Evolutionary conservation across 495 filamentous ascomycete species (phyloP).

Genomic region (Chaetomidium leptoderma): DNA sequence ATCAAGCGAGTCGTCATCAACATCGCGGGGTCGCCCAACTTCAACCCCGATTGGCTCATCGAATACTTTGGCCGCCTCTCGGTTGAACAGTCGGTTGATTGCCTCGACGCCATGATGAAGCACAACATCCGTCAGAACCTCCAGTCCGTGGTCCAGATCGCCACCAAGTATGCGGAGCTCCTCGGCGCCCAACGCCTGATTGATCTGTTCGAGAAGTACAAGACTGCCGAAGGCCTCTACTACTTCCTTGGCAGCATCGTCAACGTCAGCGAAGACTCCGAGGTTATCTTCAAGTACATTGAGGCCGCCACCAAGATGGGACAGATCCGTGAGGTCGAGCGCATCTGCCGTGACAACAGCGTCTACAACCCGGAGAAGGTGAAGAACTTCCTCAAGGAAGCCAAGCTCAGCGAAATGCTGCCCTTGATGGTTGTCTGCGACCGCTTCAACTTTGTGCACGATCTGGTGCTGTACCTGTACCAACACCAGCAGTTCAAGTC

Average conservation of each 20-base stretch:
- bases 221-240: constrained; percentile 93
- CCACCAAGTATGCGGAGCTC: constrained; percentile 96
- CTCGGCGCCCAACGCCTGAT: constrained; percentile 87
- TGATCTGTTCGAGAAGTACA: constrained; percentile 93
- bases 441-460: constrained; percentile 96
- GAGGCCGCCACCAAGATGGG: constrained; percentile 90
- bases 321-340: constrained; percentile 92
- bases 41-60: constrained; percentile 84
- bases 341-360: constrained; percentile 90
- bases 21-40: constrained; percentile 72
- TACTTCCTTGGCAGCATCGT: constrained; percentile 98
- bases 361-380: constrained; percentile 95
- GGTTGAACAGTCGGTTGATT: constrained; percentile 90
- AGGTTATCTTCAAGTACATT: constrained; percentile 99
- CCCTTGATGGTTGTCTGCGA: constrained; percentile 98
- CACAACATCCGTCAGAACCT: constrained; percentile 95
- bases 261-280: constrained; percentile 89
- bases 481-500: constrained; percentile 99
- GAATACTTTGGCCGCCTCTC: constrained; percentile 90
- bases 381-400: constrained; percentile 99
- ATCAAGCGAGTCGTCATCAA: constrained; percentile 83
- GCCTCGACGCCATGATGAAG: constrained; percentile 92
- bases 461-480: constrained; percentile 94
- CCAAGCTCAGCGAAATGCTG: constrained; percentile 83
- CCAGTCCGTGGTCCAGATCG: constrained; percentile 86